Conservation (phyloP, 768 basidiomycete species). For the Gloeophyllum trabeum region DNA sequence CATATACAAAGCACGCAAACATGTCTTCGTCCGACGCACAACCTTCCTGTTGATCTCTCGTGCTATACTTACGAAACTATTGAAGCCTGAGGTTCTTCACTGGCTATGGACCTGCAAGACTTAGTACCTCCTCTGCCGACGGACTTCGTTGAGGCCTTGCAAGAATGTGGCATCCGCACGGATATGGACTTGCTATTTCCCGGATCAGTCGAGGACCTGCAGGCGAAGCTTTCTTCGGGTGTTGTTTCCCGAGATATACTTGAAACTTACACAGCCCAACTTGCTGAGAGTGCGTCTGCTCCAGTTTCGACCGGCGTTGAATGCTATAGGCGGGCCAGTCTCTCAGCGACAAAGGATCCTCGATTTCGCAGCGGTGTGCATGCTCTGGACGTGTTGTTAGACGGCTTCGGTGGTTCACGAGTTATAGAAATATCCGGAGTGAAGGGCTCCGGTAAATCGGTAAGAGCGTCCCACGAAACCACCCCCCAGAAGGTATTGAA, state of each 20-base stretch:
- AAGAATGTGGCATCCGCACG: constrained; percentile 38
- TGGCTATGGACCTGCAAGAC: not conserved
- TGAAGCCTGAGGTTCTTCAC: too few species aligned
- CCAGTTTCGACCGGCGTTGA: constrained; percentile 23
- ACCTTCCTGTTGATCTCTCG: too few species aligned
- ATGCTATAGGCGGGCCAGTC: constrained; percentile 6
- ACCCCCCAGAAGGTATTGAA: constrained; percentile 1
- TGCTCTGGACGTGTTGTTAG: constrained; percentile 40
- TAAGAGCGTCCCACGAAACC: constrained; percentile 19
- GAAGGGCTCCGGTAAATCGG: constrained; percentile 57
- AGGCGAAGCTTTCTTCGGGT: constrained; percentile 36
- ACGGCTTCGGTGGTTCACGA: constrained; percentile 34
- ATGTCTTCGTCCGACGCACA: too few species aligned
- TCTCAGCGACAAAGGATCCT: too few species aligned
- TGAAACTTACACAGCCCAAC: constrained; percentile 28
- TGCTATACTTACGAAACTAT: too few species aligned
- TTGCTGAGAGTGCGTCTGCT: constrained; percentile 32
- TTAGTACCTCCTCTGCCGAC: constrained; percentile 19
- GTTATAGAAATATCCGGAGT: constrained; percentile 66
- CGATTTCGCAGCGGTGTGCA: constrained; percentile 34
- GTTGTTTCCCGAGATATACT: constrained; percentile 35
- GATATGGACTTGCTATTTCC: constrained; percentile 48
- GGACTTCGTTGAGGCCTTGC: constrained; percentile 33
- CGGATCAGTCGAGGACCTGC: constrained; percentile 35
- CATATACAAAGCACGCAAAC: too few species aligned